Conservation (phyloP, 179 eudicot species). For the Beta macrorhiza region DNA sequence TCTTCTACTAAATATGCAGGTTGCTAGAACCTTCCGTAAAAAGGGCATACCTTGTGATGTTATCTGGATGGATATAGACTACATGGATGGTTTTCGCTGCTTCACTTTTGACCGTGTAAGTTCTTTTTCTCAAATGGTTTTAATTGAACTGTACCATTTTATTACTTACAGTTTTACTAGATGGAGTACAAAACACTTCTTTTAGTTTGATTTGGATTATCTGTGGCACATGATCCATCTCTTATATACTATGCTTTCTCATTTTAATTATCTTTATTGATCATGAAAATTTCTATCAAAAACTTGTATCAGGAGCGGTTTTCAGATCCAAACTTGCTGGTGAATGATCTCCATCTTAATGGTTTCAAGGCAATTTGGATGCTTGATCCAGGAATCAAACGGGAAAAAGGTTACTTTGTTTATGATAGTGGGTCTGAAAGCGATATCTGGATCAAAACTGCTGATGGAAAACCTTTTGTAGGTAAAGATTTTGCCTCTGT, state of each 20-base stretch:
- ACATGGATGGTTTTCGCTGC: conserved; percentile 98
- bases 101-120: conserved; percentile 88
- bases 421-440: conserved; percentile 80
- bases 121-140: not conserved
- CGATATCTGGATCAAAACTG: conserved; percentile 73
- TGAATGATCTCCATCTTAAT: conserved; percentile 63
- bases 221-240: not conserved
- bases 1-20: conserved; percentile 42
- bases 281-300: not conserved
- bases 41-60: conserved; percentile 97
- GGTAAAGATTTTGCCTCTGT: conserved; percentile 43
- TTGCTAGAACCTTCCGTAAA: conserved; percentile 80
- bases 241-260: not conserved
- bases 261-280: not conserved
- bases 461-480: conserved; percentile 74
- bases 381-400: conserved; percentile 98
- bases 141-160: not conserved
- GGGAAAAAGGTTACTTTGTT: conserved; percentile 80
- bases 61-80: conserved; percentile 99
- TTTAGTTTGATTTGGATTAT: not conserved
- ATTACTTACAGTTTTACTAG: not conserved
- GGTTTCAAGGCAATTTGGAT: conserved; percentile 99
- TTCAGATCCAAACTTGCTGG: conserved; percentile 74
- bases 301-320: conserved; percentile 63
- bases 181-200: not conserved